Evolutionary conservation across 176 grass and related monocot species (phyloP).

Genomic region (Avena eriantha): DNA sequence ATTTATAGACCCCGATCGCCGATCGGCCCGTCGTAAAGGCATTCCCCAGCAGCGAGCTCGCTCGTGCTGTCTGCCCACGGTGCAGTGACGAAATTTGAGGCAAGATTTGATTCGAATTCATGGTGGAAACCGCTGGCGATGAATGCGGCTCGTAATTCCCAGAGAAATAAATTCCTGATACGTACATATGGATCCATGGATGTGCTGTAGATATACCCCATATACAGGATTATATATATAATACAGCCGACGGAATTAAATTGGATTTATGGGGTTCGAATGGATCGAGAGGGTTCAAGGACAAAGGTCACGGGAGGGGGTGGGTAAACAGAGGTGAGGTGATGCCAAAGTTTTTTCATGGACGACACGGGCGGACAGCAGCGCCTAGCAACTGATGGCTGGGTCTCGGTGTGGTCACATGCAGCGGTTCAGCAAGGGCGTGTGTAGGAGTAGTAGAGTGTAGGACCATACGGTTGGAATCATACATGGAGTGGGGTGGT

Average conservation of each 20-base stretch:
- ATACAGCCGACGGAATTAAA: not conserved
- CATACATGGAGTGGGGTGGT: not conserved
- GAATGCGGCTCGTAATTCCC: conserved; percentile 20
- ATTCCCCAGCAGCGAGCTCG: not conserved
- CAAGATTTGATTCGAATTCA: not conserved
- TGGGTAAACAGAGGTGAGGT: conserved; percentile 32
- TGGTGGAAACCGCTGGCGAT: conserved; percentile 42
- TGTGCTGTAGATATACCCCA: not conserved
- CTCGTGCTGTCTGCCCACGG: not conserved
- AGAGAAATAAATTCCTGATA: conserved; percentile 5
- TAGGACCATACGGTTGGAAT: conserved; percentile 37
- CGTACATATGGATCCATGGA: not conserved
- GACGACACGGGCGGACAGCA: conserved; percentile 55
- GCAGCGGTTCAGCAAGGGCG: conserved; percentile 39
- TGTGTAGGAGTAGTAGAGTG: not conserved
- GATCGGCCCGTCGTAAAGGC: conserved; percentile 5
- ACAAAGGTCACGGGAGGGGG: conserved; percentile 78
- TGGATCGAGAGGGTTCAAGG: conserved; percentile 46
- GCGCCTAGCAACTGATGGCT: conserved; percentile 10
- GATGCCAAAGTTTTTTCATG: conserved; percentile 48
- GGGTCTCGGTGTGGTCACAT: conserved; percentile 60
- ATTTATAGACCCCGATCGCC: conserved; percentile 45
- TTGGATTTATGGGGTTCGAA: conserved; percentile 33
- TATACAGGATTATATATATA: not conserved
- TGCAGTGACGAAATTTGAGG: not conserved